Percentiles rank a stretch among this genome's conserved stretches.
Conservation (phyloP, 2,329 filamentous ascomycete genomes). For the Metarhizium rileyi region DNA sequence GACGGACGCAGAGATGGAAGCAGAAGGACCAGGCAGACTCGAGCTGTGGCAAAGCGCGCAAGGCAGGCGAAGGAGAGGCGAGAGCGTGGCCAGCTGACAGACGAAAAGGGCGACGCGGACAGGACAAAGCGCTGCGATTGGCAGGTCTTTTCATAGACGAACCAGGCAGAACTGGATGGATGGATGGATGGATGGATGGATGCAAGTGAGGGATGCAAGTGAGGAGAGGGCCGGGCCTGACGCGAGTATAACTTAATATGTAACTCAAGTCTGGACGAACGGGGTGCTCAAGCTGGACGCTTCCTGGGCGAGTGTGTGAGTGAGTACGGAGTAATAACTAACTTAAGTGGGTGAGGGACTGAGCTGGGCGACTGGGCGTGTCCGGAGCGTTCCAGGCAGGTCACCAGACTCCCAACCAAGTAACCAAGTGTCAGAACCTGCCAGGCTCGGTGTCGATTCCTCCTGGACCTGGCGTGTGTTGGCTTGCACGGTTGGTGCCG, state of each 20-base stretch:
- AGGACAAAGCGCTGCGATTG: slow-evolving; percentile 4
- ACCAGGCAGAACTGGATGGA: background rate
- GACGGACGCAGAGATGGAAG: no score
- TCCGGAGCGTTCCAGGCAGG: no score
- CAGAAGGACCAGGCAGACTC: background rate
- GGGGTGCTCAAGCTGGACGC: background rate
- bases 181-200: background rate
- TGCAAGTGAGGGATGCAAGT: background rate
- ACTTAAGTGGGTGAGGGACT: no score
- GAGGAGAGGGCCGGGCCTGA: background rate
- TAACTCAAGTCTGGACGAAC: background rate
- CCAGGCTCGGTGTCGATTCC: no score
- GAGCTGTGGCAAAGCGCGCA: background rate
- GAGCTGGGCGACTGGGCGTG: background rate
- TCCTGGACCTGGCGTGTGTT: background rate
- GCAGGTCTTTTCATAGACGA: slow-evolving; percentile 2
- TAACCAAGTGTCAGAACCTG: no score
- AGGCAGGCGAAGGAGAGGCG: background rate
- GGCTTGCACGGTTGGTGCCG: background rate
- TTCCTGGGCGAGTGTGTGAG: background rate
- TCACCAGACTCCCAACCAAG: no score
- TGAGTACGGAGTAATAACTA: background rate
- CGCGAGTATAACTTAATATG: background rate
- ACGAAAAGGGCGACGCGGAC: background rate
- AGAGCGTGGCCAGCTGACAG: background rate